A percentile compares a stretch with the other conserved stretches of the same genome.
Evolutionary conservation across 1,284 basidiomycete species (phyloP).

Genomic region (Earliella scabrosa): DNA sequence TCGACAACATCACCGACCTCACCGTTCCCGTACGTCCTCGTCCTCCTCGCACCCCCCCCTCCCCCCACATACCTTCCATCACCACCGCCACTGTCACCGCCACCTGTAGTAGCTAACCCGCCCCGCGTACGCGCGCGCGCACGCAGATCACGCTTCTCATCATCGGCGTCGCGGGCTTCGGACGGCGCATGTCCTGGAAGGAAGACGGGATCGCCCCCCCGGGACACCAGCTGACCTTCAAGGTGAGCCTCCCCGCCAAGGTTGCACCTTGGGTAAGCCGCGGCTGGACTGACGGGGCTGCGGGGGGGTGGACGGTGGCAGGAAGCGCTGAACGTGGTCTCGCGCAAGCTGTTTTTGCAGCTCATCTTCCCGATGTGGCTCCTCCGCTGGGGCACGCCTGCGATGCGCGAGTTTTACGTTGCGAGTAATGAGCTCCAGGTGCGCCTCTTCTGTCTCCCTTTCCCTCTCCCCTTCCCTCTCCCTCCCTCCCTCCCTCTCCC

Average conservation of each 20-base stretch:
- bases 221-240: constrained; percentile 60
- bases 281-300: not conserved
- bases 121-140: not conserved
- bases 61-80: too few relatives aligned
- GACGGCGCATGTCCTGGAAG: constrained; percentile 53
- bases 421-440: constrained; percentile 8
- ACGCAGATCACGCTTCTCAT: constrained; percentile 59
- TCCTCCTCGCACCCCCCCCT: too few relatives aligned
- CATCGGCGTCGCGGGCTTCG: constrained; percentile 64
- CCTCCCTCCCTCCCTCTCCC: too few relatives aligned
- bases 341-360: constrained; percentile 12
- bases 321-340: constrained; percentile 15
- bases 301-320: too few relatives aligned
- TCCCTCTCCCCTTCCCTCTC: too few relatives aligned
- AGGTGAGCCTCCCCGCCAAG: constrained; percentile 30
- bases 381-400: constrained; percentile 10
- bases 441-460: too few relatives aligned
- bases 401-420: constrained; percentile 1
- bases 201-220: constrained; percentile 45
- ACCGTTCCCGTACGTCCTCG: constrained; percentile 50
- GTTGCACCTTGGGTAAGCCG: not conserved
- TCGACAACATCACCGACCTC: constrained; percentile 40
- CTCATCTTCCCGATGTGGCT: constrained; percentile 10
- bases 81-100: not conserved
- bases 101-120: not conserved